These are phyloP conservation scores for Globisporangium polare DNA, from an alignment of 352 stramenopile genomes.

Conservation along the genomic window DNA sequence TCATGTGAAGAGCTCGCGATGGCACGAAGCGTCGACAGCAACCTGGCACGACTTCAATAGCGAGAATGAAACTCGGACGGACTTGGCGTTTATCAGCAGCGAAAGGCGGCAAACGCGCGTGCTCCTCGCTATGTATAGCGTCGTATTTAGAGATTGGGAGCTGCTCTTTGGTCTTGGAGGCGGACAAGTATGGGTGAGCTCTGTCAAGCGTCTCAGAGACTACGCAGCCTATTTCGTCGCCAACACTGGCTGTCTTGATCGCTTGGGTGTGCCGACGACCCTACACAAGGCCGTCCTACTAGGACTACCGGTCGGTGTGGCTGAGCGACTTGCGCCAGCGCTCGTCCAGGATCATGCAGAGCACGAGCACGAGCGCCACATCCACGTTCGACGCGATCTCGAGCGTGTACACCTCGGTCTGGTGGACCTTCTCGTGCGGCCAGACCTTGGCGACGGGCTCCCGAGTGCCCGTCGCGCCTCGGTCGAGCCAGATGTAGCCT, in stretches of 20 bases:
- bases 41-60: not conserved
- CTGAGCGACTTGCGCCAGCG: conserved; percentile 1
- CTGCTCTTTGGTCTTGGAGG: too few species aligned
- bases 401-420: conserved; percentile 15
- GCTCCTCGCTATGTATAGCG: not conserved
- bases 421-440: not conserved
- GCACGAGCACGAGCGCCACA: conserved; percentile 14
- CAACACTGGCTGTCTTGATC: too few species aligned
- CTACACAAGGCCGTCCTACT: not conserved
- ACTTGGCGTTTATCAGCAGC: not conserved
- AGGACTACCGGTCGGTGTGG: not conserved
- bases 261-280: too few species aligned
- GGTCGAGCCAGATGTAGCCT: not conserved
- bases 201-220: too few species aligned
- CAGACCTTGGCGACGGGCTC: not conserved
- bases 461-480: not conserved
- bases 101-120: not conserved
- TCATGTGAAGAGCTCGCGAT: not conserved
- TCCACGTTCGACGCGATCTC: conserved; percentile 15
- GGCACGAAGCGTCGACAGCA: not conserved
- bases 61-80: not conserved
- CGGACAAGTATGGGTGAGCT: too few species aligned
- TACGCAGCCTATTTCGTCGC: too few species aligned
- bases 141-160: too few species aligned
- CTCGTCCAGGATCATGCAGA: conserved; percentile 21